phyloP scores from a whole-genome alignment of 2,329 filamentous ascomycete genomes.

The Metarhizium album region DNA sequence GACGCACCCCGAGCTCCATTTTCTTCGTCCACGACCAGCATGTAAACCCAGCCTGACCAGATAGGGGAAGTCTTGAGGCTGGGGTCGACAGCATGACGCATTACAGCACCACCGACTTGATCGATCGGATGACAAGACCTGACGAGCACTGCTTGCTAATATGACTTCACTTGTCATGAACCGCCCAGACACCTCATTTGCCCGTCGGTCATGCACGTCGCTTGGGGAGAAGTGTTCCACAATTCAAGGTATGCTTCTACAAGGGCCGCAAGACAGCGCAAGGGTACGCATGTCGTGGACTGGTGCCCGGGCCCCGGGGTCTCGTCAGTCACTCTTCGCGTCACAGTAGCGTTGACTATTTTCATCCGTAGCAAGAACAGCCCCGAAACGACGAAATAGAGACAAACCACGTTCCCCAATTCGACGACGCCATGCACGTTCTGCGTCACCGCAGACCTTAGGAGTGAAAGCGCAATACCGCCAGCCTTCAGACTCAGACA shows the following conservation, averaged over 20 bases:
- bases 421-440: not conserved
- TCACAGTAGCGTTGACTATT: not conserved
- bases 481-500: too few relatives aligned
- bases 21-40: not conserved
- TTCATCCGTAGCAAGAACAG: not conserved
- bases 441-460: not conserved
- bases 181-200: not conserved
- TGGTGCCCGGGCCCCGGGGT: not conserved
- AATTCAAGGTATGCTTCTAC: not conserved
- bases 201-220: constrained; percentile 3
- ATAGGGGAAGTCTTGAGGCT: not conserved
- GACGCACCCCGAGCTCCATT: too few relatives aligned
- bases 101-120: not conserved
- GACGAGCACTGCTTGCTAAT: not conserved
- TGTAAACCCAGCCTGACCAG: not conserved
- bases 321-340: not conserved
- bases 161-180: not conserved
- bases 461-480: too few relatives aligned
- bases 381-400: not conserved
- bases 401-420: not conserved
- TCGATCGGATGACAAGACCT: constrained; percentile 5
- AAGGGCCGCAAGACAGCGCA: not conserved
- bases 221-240: not conserved
- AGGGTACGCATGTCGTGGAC: not conserved
- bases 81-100: not conserved